phyloP scores from a whole-genome alignment of 345 rosid species.

The Excoecaria cochinchinensis region DNA sequence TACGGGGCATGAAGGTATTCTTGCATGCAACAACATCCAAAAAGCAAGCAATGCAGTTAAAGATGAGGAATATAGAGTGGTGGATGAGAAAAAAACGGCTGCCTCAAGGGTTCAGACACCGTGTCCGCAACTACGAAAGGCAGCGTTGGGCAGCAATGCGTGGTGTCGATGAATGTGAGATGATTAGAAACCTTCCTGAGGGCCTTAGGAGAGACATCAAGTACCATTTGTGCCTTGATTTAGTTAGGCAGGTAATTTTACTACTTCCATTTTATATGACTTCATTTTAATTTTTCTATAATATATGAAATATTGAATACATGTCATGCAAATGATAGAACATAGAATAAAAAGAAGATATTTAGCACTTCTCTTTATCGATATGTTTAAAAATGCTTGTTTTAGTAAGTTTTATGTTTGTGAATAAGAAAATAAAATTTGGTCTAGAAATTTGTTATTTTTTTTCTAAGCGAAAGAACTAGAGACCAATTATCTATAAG shows the following conservation, averaged over 20 bases:
- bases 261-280: not conserved
- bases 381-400: too few relatives aligned
- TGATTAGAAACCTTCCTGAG: slow-evolving; percentile 85
- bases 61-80: slow-evolving; percentile 98
- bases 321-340: too few relatives aligned
- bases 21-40: slow-evolving; percentile 89
- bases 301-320: too few relatives aligned
- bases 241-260: slow-evolving; percentile 77
- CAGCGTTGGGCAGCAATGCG: slow-evolving; percentile 99
- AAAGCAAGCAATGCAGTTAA: slow-evolving; percentile 95
- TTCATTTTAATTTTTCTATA: too few relatives aligned
- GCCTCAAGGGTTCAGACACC: slow-evolving; percentile 78
- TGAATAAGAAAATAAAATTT: too few relatives aligned
- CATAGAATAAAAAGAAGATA: too few relatives aligned
- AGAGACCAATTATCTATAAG: too few relatives aligned
- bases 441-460: too few relatives aligned
- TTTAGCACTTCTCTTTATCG: too few relatives aligned
- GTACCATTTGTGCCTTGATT: slow-evolving; percentile 87
- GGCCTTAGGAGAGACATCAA: slow-evolving; percentile 95
- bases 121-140: slow-evolving; percentile 89
- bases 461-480: too few relatives aligned
- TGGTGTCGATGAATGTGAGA: slow-evolving; percentile 84
- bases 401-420: too few relatives aligned
- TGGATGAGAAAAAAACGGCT: slow-evolving; percentile 94
- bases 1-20: slow-evolving; percentile 52